Evolutionary conservation across 768 basidiomycete species (phyloP).

Genomic region (Boletus huronensis): DNA sequence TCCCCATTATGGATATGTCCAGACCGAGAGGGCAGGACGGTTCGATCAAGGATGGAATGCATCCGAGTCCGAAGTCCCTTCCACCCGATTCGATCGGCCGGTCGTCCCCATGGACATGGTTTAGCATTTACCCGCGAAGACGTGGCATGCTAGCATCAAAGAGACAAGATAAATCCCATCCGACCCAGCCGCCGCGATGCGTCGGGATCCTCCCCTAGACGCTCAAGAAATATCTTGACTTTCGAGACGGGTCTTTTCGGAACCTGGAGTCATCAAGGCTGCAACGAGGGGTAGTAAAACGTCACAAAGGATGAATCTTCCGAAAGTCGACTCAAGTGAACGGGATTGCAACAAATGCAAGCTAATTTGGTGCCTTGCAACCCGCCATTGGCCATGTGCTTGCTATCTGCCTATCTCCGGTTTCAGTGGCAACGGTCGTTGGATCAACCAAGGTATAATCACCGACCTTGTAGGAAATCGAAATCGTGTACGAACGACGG

Average conservation of each 20-base stretch:
- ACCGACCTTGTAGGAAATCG: slow-evolving; percentile 46
- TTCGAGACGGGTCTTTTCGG: not conserved
- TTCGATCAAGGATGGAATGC: not conserved
- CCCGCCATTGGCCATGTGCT: slow-evolving; percentile 38
- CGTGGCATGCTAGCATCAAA: not conserved
- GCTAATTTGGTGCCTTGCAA: slow-evolving; percentile 40
- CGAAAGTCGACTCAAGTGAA: too few relatives aligned
- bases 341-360: slow-evolving; percentile 31
- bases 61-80: not conserved
- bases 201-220: too few relatives aligned
- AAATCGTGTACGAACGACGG: slow-evolving; percentile 49
- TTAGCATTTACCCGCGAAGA: not conserved
- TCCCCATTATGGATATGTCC: not conserved
- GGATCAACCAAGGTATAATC: not conserved
- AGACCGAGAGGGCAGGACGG: not conserved
- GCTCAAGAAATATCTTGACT: too few relatives aligned
- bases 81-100: not conserved
- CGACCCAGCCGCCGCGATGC: too few relatives aligned
- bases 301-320: not conserved
- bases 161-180: not conserved
- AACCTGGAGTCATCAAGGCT: not conserved
- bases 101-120: not conserved
- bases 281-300: not conserved
- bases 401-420: slow-evolving; percentile 14
- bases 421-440: not conserved